Percentiles rank a stretch among this genome's conserved stretches.
phyloP scores from a whole-genome alignment of 768 basidiomycete species.

The Hemileccinum impolitum region DNA sequence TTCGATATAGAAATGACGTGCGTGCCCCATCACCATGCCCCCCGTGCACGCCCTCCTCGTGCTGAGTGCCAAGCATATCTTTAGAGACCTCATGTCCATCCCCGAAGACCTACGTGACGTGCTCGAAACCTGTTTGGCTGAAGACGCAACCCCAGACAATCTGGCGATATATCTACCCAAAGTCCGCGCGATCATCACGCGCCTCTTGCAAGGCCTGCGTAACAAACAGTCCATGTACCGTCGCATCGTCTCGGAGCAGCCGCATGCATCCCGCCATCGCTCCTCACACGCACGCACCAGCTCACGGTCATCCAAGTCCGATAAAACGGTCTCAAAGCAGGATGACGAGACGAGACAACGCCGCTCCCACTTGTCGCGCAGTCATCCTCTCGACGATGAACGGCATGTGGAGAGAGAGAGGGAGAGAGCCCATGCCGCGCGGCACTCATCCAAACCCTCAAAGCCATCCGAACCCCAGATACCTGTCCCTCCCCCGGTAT shows the following conservation, averaged over 20 bases:
- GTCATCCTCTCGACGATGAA: constrained; percentile 35
- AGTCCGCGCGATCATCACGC: constrained; percentile 90
- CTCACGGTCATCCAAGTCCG: constrained; percentile 54
- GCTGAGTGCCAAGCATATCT: constrained; percentile 13
- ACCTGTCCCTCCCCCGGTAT: constrained; percentile 26
- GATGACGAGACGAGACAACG: constrained; percentile 43
- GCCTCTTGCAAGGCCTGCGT: constrained; percentile 89
- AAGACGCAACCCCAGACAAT: constrained; percentile 82
- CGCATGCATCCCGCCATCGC: constrained; percentile 37
- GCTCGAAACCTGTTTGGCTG: constrained; percentile 87
- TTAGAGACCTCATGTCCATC: constrained; percentile 81
- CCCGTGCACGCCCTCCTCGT: constrained; percentile 8
- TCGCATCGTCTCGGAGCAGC: constrained; percentile 62
- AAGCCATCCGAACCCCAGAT: constrained; percentile 33
- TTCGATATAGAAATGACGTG: constrained; percentile 91
- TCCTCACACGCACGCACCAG: constrained; percentile 55
- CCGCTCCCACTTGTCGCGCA: constrained; percentile 47
- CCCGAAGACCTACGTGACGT: constrained; percentile 87
- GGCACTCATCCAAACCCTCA: constrained; percentile 42
- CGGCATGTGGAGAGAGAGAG: constrained; percentile 36
- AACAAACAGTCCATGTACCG: constrained; percentile 88
- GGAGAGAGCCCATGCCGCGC: constrained; percentile 32
- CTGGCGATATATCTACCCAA: constrained; percentile 87
- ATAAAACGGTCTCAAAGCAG: constrained; percentile 33
- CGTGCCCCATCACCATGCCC: constrained; percentile 34